These are phyloP conservation scores for Solanum lycopersicoides DNA, from an alignment of 257 asterid genomes.

Conservation along the genomic window DNA sequence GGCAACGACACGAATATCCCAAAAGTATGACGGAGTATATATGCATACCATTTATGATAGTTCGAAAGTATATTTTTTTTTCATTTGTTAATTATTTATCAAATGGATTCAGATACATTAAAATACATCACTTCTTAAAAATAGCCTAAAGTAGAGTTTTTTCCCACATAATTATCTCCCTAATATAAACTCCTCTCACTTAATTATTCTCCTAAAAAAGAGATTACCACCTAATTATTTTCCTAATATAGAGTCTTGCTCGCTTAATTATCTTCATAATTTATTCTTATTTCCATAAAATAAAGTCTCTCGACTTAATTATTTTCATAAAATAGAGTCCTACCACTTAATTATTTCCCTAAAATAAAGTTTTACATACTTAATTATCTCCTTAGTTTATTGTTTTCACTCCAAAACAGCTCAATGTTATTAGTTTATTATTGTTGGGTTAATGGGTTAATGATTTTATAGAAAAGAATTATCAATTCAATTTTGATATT, in stretches of 20 bases:
- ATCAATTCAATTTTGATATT: not conserved
- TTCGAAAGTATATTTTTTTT: no score
- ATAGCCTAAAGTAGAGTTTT: not conserved
- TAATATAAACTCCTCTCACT: not conserved
- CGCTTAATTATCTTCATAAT: not conserved
- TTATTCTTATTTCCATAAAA: not conserved
- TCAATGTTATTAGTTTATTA: not conserved
- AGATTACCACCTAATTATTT: not conserved
- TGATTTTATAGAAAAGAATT: not conserved
- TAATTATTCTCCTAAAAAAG: not conserved
- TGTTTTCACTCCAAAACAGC: not conserved
- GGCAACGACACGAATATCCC: no score
- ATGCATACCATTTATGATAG: no score
- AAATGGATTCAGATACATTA: not conserved
- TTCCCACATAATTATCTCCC: not conserved
- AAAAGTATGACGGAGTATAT: no score
- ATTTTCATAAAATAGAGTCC: no score
- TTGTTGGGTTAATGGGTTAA: not conserved
- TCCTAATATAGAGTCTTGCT: not conserved
- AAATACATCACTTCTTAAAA: not conserved
- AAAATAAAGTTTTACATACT: not conserved
- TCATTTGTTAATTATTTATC: not conserved
- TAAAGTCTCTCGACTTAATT: not conserved
- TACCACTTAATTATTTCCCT: not conserved
- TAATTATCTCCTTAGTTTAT: no score